Evolutionary conservation across 306 rosid species (phyloP), one percentile per base, ranked within the genome.

Genomic region (Corylus americana): DNA sequence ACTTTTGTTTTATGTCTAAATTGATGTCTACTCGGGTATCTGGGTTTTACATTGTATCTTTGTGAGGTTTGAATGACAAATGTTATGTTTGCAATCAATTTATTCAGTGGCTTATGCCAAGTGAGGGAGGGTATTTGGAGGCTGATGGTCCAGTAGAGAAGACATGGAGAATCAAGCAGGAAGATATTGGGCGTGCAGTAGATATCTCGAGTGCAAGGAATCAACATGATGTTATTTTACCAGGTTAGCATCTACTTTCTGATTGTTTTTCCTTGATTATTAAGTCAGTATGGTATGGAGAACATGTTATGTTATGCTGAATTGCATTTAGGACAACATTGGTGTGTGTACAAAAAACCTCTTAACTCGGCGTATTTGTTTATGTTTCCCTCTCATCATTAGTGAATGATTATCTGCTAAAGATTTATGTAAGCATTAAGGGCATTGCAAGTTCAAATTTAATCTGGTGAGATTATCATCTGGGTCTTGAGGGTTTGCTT

Each of bases 31-130:
- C 17, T 10, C 11, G 0, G 62, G 66, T 25, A 11, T 59, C 66
- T 59, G 66, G 5, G 20, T 12, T 22, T 10, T 25, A 27, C 66
- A 25, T 59, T 25, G 14, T 73, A 0, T 27, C 18, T 18, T 7
- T 11, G 7, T 48, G 2, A 4, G 8, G 12, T 29, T 10, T 71
- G 45, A 27, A 37, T 72, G 62, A 25, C 8, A 27, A 22, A 13
- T 54, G 45, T 76, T 62, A 10, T 81, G 44, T 39, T 77, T 77
- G 71, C 50, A 22, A 42, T 53, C 5, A 49, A 20, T 11, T n/a
- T 76, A 29, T 72, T 80, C 80, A 95, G 98, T 95, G 97, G 96
- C 91, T 95, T 78, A 87, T 80, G 89, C 98, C 98, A 27, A 88
- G 89, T 44, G 96, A 90, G 77, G 94, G 87, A 55, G 97, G 98